phyloP scores from a whole-genome alignment of 2,329 filamentous ascomycete genomes.

The Hymenoscyphus infarciens region DNA sequence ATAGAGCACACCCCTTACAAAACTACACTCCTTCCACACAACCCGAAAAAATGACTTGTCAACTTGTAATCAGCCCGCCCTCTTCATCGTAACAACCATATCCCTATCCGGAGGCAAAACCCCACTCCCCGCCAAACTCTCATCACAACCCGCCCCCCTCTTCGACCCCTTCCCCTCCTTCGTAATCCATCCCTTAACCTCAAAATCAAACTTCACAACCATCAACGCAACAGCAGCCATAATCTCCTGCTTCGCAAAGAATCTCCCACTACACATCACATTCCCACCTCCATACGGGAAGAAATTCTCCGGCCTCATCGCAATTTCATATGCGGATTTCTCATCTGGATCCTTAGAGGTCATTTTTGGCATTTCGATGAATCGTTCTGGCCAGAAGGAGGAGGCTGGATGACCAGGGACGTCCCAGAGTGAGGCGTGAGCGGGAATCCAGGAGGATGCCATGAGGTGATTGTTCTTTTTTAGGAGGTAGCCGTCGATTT shows the following conservation, averaged over 20 bases:
- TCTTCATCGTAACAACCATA: conserved; percentile 9
- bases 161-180: conserved; percentile 13
- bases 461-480: conserved; percentile 19
- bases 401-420: conserved; percentile 16
- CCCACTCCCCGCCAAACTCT: conserved; percentile 15
- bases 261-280: conserved; percentile 21
- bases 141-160: conserved; percentile 8
- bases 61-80: not conserved
- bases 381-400: conserved; percentile 21
- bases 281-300: conserved; percentile 20
- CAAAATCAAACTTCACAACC: conserved; percentile 21
- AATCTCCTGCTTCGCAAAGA: conserved; percentile 26
- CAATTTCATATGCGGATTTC: conserved; percentile 15
- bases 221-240: conserved; percentile 15
- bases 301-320: conserved; percentile 18
- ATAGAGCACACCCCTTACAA: not conserved
- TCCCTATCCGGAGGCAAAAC: conserved; percentile 20
- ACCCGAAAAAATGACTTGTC: no score
- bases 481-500: conserved; percentile 19
- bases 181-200: conserved; percentile 11
- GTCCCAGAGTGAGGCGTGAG: conserved; percentile 18
- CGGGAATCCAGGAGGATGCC: conserved; percentile 17
- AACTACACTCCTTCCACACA: no score
- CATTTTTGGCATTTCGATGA: conserved; percentile 23
- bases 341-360: conserved; percentile 13